Conservation (phyloP, 495 filamentous ascomycete species). For the Penicillium fimorum region DNA sequence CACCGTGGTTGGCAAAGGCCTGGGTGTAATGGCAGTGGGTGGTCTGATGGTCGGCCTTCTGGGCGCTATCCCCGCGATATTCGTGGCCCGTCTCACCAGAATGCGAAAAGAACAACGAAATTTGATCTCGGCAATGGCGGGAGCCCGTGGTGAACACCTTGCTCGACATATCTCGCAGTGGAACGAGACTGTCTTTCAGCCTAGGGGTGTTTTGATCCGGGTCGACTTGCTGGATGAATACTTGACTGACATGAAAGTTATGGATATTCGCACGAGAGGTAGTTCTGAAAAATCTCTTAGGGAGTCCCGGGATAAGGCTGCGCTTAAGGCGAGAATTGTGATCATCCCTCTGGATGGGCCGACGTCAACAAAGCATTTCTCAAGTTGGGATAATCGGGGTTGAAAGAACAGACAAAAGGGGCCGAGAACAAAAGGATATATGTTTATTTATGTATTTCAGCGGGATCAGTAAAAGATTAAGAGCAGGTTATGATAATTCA, state of each 20-base stretch:
- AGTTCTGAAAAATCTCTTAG: background rate
- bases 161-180: conserved; percentile 28
- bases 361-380: background rate
- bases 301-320: conserved; percentile 21
- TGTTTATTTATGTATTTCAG: background rate
- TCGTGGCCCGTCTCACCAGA: conserved; percentile 20
- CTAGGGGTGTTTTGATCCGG: conserved; percentile 35
- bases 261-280: conserved; percentile 22
- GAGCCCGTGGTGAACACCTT: conserved; percentile 13
- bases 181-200: conserved; percentile 37
- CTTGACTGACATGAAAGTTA: conserved; percentile 22
- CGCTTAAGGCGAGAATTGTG: conserved; percentile 33
- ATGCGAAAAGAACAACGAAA: conserved; percentile 31
- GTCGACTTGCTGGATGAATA: conserved; percentile 38
- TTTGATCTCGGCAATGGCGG: conserved; percentile 23
- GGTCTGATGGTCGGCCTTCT: conserved; percentile 37
- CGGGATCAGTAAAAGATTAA: background rate
- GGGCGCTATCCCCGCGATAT: conserved; percentile 32
- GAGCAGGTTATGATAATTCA: background rate
- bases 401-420: background rate
- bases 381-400: background rate
- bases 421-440: background rate
- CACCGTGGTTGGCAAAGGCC: conserved; percentile 32
- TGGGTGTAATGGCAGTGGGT: conserved; percentile 34
- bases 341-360: conserved; percentile 29